These are phyloP conservation scores for Cyclotella atomus DNA, from an alignment of 108 stramenopile species.

Conservation along the genomic window DNA sequence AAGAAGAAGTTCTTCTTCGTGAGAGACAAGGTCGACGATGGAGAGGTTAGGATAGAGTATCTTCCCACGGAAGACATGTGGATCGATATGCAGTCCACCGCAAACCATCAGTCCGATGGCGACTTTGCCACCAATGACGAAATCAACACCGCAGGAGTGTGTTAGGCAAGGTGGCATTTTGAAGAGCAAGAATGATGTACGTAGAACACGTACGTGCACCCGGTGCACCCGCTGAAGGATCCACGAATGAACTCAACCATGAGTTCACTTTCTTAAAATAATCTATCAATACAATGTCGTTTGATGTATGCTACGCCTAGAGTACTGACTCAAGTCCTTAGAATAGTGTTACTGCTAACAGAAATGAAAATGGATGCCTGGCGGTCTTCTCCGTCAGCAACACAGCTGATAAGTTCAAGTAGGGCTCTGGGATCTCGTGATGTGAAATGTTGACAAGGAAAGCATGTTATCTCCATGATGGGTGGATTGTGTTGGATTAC, in stretches of 20 bases:
- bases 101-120: neutral
- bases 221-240: neutral
- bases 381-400: too few species aligned
- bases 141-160: neutral
- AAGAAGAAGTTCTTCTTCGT: conserved; percentile 45
- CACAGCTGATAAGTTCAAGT: too few species aligned
- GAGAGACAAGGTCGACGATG: conserved; percentile 35
- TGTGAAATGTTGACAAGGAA: too few species aligned
- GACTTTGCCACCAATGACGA: neutral
- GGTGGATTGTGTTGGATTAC: too few species aligned
- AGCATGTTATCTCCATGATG: too few species aligned
- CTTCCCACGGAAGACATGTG: conserved; percentile 53
- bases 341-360: too few species aligned
- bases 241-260: neutral
- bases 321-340: too few species aligned
- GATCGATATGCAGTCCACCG: conserved; percentile 44
- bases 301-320: too few species aligned
- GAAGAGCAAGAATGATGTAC: neutral
- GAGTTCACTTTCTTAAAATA: neutral
- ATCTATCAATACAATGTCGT: neutral
- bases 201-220: neutral
- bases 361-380: too few species aligned
- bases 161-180: neutral
- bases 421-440: too few species aligned
- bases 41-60: conserved; percentile 29